Evolutionary conservation across 192 early-diverging fungal species (phyloP).

Genomic region (Coemansia sp.): DNA sequence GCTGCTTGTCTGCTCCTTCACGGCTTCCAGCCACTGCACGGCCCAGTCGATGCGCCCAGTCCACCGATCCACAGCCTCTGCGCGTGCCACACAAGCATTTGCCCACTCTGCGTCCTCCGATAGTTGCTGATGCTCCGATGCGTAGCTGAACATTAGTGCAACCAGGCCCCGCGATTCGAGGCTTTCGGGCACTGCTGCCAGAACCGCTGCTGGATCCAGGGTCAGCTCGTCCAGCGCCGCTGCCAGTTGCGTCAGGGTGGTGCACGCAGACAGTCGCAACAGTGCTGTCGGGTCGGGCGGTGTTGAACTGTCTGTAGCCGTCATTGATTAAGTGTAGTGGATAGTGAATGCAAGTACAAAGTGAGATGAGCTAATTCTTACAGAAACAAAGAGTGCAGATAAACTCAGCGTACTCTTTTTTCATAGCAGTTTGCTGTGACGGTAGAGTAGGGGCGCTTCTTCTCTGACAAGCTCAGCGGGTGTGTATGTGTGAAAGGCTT

Average conservation of each 20-base stretch:
- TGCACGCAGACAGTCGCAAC: constrained; percentile 21
- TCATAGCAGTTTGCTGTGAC: too few species aligned
- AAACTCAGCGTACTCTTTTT: too few species aligned
- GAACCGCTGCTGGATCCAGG: constrained; percentile 13
- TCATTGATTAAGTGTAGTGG: neutral
- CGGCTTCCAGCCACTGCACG: constrained; percentile 18
- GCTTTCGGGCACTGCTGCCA: constrained; percentile 27
- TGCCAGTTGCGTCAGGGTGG: neutral
- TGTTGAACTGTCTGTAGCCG: neutral
- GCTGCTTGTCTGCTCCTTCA: neutral
- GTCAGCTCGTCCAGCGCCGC: neutral
- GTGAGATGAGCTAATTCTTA: neutral
- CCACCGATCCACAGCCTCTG: constrained; percentile 27
- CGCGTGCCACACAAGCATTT: constrained; percentile 17
- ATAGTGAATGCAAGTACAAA: neutral
- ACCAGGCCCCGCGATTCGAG: constrained; percentile 17
- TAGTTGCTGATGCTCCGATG: neutral
- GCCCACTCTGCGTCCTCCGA: neutral
- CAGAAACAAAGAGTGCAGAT: too few species aligned
- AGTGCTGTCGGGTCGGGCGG: neutral
- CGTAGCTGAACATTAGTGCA: neutral
- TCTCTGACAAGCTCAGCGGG: too few species aligned
- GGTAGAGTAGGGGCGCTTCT: too few species aligned
- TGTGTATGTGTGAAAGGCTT: too few species aligned
- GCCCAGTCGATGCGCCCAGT: constrained; percentile 39